Evolutionary conservation across 495 filamentous ascomycete genomes (phyloP), one percentile per base, ranked within the genome.

Genomic region (Oidiodendron maius): DNA sequence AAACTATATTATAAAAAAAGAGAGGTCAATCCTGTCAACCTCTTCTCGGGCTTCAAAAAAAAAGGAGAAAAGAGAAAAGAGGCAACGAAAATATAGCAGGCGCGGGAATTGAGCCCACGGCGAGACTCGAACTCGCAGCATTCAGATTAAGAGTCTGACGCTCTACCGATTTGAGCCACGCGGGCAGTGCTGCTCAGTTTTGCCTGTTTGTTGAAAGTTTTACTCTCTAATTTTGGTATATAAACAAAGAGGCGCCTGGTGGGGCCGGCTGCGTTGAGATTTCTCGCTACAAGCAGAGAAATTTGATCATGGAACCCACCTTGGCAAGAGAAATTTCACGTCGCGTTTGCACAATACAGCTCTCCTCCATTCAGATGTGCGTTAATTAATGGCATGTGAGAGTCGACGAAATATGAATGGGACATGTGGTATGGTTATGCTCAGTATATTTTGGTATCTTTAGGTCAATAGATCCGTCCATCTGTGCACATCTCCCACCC

Each of bases 81-180:
- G n/a, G n/a, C n/a, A n/a, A n/a, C n/a, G n/a, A 36, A 37, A 35
- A 20, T 12, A 12, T 4, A 9, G 26, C 25, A 35, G 16, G n/a
- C 5, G 30, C 22, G 35, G 46, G 46, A 21, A 49, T 49, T 48
- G 35, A 70, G 69, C 69, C 69, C 62, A 74, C 74, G 66, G 72
- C 64, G 72, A 70, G 72, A 70, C 66, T 75, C 71, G 71, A 74
- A 76, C 71, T 70, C 72, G 64, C 71, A 75, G 60, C 70, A 70
- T 75, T 73, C 66, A 71, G 72, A 73, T 76, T 78, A 80, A 76
- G 71, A 75, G 69, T 66, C 67, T 70, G 68, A 77, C 72, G 74
- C 74, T 77, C 74, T 77, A 70, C 69, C 70, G 67, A 74, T 72
- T 73, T n/a, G 74, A 77, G 65, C 67, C 78, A 78, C 17, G 11